Evolutionary conservation across 306 rosid genomes (phyloP), one percentile per base, ranked within the genome.

Genomic region (Vigna mungo): DNA sequence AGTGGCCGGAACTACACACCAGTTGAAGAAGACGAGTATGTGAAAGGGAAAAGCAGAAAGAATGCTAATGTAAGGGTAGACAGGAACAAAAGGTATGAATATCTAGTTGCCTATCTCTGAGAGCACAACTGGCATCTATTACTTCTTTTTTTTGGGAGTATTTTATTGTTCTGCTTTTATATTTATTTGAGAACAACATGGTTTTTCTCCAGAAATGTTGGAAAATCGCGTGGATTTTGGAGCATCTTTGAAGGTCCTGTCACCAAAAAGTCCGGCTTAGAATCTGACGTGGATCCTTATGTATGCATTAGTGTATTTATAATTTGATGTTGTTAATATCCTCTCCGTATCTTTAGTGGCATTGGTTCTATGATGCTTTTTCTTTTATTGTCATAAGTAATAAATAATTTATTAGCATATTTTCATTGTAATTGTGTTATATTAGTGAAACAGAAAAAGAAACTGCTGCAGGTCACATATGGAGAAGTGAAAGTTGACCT

Each of bases 171-270:
- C 5, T 21, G 0, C 17, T 43, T 59, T 39, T 68, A 23, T 55
- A 65, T 62, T 73, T 64, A 65, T 69, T 18, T 47, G 12, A 25
- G 53, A 77, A 12, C 13, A 14, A 18, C 12, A 70, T 44, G 27
- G 25, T 77, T 34, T 61, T 52, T 46, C 51, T 78, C 20, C 87
- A 85, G 94, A 80, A 70, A 72, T 82, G 61, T 76, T 54, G 74
- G 79, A 46, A 89, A 90, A 51, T 69, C 88, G 70, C 83, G 76
- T 44, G 85, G 91, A 61, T 84, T 89, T 62, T 90, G 91, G 98
- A 85, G 90, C 84, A 44, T 84, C 84, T 78, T 89, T 65, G 78
- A 70, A 74, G 86, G 58, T 72, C 86, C 86, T 62, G 72, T 92
- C 36, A 61, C 77, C 63, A 80, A 80, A 89, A 88, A 85, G 84